Percentiles rank a stretch among this genome's conserved stretches.
These are phyloP conservation scores for Fusarium abutilonis DNA, from an alignment of 2,329 filamentous ascomycete genomes.

Conservation along the genomic window DNA sequence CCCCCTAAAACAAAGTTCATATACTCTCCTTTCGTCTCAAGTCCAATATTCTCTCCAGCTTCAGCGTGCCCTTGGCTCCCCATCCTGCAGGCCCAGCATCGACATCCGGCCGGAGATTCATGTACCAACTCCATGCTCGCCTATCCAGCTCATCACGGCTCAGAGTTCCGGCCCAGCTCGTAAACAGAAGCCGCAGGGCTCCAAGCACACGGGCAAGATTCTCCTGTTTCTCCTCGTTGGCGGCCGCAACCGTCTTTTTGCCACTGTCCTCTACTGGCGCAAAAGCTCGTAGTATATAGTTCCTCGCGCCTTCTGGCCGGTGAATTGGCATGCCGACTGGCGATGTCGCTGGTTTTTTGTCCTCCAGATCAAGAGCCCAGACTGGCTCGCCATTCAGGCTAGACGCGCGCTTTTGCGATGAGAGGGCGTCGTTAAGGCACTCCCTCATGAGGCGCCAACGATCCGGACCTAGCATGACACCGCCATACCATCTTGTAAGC, in stretches of 20 bases:
- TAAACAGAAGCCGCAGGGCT: slow-evolving; percentile 75
- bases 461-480: slow-evolving; percentile 68
- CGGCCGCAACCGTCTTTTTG: slow-evolving; percentile 56
- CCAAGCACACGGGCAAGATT: slow-evolving; percentile 76
- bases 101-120: slow-evolving; percentile 78
- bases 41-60: slow-evolving; percentile 71
- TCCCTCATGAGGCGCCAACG: slow-evolving; percentile 71
- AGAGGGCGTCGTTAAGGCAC: slow-evolving; percentile 64
- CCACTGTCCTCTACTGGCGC: slow-evolving; percentile 49
- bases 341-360: slow-evolving; percentile 54
- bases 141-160: slow-evolving; percentile 74
- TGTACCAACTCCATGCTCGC: slow-evolving; percentile 85
- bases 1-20: neutral
- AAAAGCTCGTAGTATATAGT: slow-evolving; percentile 70
- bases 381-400: slow-evolving; percentile 61
- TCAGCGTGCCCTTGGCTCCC: slow-evolving; percentile 81
- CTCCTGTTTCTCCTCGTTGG: slow-evolving; percentile 70
- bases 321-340: slow-evolving; percentile 74
- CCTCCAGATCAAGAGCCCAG: slow-evolving; percentile 69
- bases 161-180: slow-evolving; percentile 77
- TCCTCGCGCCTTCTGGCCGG: slow-evolving; percentile 73
- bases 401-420: slow-evolving; percentile 56
- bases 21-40: slow-evolving; percentile 53
- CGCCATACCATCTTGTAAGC: slow-evolving; percentile 70
- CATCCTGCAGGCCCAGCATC: slow-evolving; percentile 79